phyloP scores from a whole-genome alignment of 768 basidiomycete genomes.

The Tricholoma sp. region DNA sequence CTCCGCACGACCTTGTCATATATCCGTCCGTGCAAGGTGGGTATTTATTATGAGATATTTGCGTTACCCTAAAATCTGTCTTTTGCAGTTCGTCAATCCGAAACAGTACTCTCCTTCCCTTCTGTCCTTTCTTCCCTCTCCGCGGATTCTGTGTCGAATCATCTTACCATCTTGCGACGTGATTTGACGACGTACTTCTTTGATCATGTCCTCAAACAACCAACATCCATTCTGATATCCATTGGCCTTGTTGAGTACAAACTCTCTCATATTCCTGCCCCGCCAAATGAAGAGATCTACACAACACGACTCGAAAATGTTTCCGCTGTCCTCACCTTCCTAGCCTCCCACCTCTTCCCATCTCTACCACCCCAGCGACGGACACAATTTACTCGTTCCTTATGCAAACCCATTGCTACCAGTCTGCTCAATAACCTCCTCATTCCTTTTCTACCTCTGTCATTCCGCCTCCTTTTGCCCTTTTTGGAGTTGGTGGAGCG shows the following conservation, averaged over 20 bases:
- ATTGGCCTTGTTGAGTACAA: constrained; percentile 36
- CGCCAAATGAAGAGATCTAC: constrained; percentile 35
- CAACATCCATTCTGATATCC: constrained; percentile 36
- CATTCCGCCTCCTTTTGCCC: constrained; percentile 49
- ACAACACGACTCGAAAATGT: constrained; percentile 50
- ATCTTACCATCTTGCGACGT: constrained; percentile 58
- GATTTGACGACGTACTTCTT: constrained; percentile 58
- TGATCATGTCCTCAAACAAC: constrained; percentile 51
- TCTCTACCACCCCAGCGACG: constrained; percentile 44
- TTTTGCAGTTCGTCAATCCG: constrained; percentile 52
- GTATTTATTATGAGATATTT: constrained; percentile 2
- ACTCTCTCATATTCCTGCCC: constrained; percentile 43
- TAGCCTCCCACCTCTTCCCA: constrained; percentile 52
- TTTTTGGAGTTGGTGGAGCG: constrained; percentile 54
- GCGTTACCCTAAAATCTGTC: not conserved
- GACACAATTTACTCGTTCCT: constrained; percentile 44
- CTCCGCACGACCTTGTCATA: constrained; percentile 45
- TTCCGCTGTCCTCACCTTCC: constrained; percentile 54
- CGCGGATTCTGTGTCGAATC: constrained; percentile 44
- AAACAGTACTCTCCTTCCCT: constrained; percentile 43
- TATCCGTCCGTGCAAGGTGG: constrained; percentile 44
- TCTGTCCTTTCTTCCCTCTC: constrained; percentile 58
- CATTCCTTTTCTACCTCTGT: constrained; percentile 63
- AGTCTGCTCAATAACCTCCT: constrained; percentile 65
- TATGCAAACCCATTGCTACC: constrained; percentile 55